Base-by-base conservation (phyloP, 345 rosid species). In the Aegle marmelos region DNA sequence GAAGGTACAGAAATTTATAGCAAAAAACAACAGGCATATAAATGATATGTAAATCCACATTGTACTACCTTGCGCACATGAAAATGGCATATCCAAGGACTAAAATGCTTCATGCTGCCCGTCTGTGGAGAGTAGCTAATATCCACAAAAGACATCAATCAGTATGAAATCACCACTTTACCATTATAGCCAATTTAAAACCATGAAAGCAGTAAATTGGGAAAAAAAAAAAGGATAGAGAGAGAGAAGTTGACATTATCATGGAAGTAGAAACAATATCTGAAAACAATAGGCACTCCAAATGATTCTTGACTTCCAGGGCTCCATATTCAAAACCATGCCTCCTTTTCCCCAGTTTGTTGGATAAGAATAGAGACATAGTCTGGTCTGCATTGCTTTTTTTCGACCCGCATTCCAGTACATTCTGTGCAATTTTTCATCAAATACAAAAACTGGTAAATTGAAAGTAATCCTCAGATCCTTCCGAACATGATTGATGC, bases 51-150 rank as follows among this genome's bases (percentile, higher is more conserved):
- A 39, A 9, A 64, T 72, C 63, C 22, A 50, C 31, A 36, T 56
- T 36, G 7, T 63, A 70, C 45, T 88, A 95, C 99, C 98, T 96
- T 85, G 71, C 78, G 63, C 64, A 94, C 76, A 81, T 92, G 94
- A 75, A 94, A 94, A 81, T 92, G 97, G 89, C 96, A 90, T 70
- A 92, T 91, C 99, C 97, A 96, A 45, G 95, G 93, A 84, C 90
- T 83, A 75, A 82, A 79, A 10, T 30, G 81, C 27, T 70, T 75
- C 81, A 76, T 76, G 30, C 82, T 62, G 53, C 77, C 67, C 30
- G 78, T 68, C 62, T 78, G 88, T 3, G 93, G 91, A 61, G 92
- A 83, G 82, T 83, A 91, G 75, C 99, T 91, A 81, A 77, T 72
- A 74, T 72, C 80, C 82, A 79, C 61, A 82, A 72, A 77, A 75